Base-by-base conservation (phyloP, 768 basidiomycete genomes). In the Boletus rufocinnamomeus region DNA sequence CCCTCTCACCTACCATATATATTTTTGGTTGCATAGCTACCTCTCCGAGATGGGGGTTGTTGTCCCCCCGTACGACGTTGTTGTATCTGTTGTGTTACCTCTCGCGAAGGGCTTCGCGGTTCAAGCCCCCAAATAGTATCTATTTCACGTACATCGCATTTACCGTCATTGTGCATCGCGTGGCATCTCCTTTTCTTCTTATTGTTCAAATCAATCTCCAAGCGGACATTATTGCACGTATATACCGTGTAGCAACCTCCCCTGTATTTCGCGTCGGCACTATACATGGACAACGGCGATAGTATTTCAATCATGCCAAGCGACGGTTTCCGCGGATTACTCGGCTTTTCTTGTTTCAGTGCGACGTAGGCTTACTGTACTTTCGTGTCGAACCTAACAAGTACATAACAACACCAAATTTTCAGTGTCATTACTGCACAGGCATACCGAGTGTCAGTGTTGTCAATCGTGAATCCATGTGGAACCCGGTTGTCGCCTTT, bases 81-180 rank as follows among this genome's bases (percentile, higher is more conserved):
- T 47, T 67, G 66, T 68, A 66, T 69, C 66, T 56, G 63, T 70
- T 68, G 56, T 64, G 54, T 59, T 63, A 45, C 57, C 32, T 61
- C 68, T n/a, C 56, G 78, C 79, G 80, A 80, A 80, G 79, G 79
- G 80, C 79, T 80, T 80, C 79, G 79, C 79, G 55, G 38, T 62
- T 67, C 67, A 77, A 78, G 79, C 73, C 78, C 79, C 63, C 17
- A 62, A 77, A 78, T 72, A 56, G 55, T 63, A 68, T 63, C 50
- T 69, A 63, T 70, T 61, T 56, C 50, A 25, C 37, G 32, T 41
- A 37, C 25, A 30, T 27, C 30, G 9, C 27, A 43, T 6, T 14
- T n/a, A 21, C 23, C 25, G n/a, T 46, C 43, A n/a, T 50, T 47
- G 17, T 41, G 37, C 30, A 11, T 52, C 14, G 23, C 49, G 50